Base-by-base conservation (phyloP, 148 eudicot genomes). In the Silene conica region DNA sequence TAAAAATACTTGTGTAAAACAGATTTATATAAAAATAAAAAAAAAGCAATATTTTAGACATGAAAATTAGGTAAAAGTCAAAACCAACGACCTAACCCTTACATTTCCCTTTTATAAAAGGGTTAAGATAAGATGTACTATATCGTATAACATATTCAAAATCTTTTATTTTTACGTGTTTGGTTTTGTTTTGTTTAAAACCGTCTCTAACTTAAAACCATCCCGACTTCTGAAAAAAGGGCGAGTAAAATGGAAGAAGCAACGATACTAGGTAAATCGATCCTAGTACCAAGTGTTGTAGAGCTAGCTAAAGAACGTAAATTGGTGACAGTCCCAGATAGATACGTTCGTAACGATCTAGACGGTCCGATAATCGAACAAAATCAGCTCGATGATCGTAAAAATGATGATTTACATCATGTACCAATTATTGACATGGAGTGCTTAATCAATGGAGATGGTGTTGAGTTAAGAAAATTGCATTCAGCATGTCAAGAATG, bases 341-440 rank as follows among this genome's bases (percentile, higher is more conserved):
- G 77, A 18, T 76, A 80, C 7, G 50, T 72, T 18, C 63, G 52
- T 8, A 16, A 43, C 14, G 59, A 72, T 56, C 63, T 52, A 41
- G 22, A 67, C 5, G 59, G 60, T 45, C 21, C 73, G 3, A 43
- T 67, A 20, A 0, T 4, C 19, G 16, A 46, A 12, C 41, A 9
- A 56, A 63, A 9, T 7, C 0, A 38, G 43, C 43, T 38, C 7
- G 6, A 10, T 50, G 6, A n/a, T 22, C 43, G 0, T 38, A 38
- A 48, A 0, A 8, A 28, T 22, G 6, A 7, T 19, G 63, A 12
- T 21, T 74, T 62, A n/a, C 67, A 77, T 48, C 67, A 77, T 48
- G 54, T 81, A n/a, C 83, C 85, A 12, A 41, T 79, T 57, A 70
- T 83, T 21, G 46, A 83, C 65, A 70, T 83, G 69, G 73, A 79